Evolutionary conservation across 257 asterid species (phyloP).

Genomic region (Verbena officinalis): DNA sequence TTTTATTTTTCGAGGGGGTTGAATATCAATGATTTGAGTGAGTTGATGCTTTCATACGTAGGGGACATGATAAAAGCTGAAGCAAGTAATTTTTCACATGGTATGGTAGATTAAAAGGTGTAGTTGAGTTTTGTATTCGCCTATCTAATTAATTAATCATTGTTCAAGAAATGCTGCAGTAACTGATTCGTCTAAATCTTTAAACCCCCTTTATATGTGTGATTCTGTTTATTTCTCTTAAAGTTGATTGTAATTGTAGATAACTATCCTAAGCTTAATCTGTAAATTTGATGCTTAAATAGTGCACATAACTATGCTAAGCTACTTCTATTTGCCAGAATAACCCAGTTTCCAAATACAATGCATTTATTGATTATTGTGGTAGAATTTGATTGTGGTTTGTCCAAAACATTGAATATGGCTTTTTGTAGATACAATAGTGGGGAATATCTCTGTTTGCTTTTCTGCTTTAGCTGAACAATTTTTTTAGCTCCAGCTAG

Average conservation of each 20-base stretch:
- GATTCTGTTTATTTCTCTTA: neutral
- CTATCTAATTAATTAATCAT: neutral
- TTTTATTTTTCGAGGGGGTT: neutral
- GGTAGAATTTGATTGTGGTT: neutral
- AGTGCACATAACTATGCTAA: neutral
- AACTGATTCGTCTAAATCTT: neutral
- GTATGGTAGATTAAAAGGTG: neutral
- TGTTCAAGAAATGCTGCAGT: neutral
- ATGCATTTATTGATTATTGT: neutral
- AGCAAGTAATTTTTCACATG: neutral
- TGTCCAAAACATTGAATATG: constrained; percentile 13
- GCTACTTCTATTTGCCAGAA: neutral
- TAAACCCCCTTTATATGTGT: neutral
- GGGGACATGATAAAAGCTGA: neutral
- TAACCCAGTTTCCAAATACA: neutral
- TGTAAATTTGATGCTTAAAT: too few species aligned
- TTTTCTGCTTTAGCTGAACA: constrained; percentile 7
- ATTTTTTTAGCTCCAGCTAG: constrained; percentile 6
- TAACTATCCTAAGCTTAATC: neutral
- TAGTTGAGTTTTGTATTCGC: neutral
- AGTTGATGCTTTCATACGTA: neutral
- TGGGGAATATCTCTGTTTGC: neutral
- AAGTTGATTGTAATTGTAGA: neutral
- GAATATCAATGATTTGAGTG: constrained; percentile 4
- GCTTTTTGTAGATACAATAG: neutral